A percentile compares a stretch with the other conserved stretches of the same genome.
phyloP scores from a whole-genome alignment of 2,329 filamentous ascomycete species.

The Phialophora macrospora region DNA sequence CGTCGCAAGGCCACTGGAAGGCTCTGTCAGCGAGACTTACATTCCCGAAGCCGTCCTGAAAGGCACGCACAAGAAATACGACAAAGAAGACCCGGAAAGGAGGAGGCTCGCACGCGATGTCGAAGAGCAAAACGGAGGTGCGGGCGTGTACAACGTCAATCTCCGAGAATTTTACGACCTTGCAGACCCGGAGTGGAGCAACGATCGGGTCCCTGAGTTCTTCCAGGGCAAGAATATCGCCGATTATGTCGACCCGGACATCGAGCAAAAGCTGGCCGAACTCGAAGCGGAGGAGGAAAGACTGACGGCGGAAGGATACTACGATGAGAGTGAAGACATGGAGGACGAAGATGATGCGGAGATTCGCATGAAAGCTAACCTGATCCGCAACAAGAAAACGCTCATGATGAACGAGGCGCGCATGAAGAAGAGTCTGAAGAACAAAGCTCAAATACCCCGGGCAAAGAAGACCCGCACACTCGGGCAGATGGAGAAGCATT shows the following conservation, averaged over 20 bases:
- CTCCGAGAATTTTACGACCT: conserved; percentile 87
- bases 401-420: conserved; percentile 92
- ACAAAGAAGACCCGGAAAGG: conserved; percentile 84
- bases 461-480: conserved; percentile 79
- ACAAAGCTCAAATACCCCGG: conserved; percentile 89
- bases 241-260: conserved; percentile 96
- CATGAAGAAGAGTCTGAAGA: conserved; percentile 97
- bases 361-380: conserved; percentile 84
- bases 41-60: conserved; percentile 84
- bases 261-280: conserved; percentile 87
- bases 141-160: conserved; percentile 95
- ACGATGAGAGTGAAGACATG: conserved; percentile 80
- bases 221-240: conserved; percentile 96
- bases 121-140: conserved; percentile 89
- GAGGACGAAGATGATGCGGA: conserved; percentile 90
- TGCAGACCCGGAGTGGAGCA: conserved; percentile 89
- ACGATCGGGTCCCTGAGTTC: conserved; percentile 93
- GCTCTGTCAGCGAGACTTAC: conserved; percentile 76
- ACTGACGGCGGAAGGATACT: conserved; percentile 88
- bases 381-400: conserved; percentile 92
- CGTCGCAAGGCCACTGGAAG: conserved; percentile 90
- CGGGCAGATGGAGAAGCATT: conserved; percentile 81
- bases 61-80: conserved; percentile 74
- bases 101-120: conserved; percentile 80
- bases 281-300: conserved; percentile 95